phyloP scores from a whole-genome alignment of 78 protist genomes.

The Blattamonas nauphoetae region DNA sequence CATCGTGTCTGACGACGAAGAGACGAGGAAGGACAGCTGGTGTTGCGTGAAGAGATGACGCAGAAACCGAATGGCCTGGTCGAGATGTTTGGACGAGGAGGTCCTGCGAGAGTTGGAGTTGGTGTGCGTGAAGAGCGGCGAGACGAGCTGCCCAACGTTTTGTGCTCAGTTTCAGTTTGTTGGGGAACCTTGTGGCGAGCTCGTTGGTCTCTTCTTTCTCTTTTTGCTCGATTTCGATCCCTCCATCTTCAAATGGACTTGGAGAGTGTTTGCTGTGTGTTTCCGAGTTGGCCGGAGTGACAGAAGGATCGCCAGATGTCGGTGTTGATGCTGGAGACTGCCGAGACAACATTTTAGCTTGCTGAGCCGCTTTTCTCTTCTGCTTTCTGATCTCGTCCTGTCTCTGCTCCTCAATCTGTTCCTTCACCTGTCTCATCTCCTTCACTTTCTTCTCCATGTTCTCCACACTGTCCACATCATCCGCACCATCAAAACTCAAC shows the following conservation, averaged over 20 bases:
- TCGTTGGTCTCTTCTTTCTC: too few relatives aligned
- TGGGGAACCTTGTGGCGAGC: too few relatives aligned
- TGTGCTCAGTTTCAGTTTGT: background rate
- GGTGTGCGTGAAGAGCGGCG: background rate
- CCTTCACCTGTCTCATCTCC: background rate
- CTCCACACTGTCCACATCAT: background rate
- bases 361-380: background rate
- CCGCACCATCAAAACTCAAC: background rate
- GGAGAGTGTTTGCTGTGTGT: too few relatives aligned
- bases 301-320: too few relatives aligned
- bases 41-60: background rate
- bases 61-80: background rate
- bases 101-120: too few relatives aligned
- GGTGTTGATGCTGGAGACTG: too few relatives aligned
- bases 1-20: background rate
- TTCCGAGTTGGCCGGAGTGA: too few relatives aligned
- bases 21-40: background rate
- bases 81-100: too few relatives aligned
- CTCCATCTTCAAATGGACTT: too few relatives aligned
- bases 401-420: background rate
- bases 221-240: too few relatives aligned
- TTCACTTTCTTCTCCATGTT: background rate
- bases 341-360: background rate
- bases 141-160: background rate
- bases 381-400: background rate